Base-by-base conservation (phyloP, 140 eudicot genomes). In the Anethum foeniculum region DNA sequence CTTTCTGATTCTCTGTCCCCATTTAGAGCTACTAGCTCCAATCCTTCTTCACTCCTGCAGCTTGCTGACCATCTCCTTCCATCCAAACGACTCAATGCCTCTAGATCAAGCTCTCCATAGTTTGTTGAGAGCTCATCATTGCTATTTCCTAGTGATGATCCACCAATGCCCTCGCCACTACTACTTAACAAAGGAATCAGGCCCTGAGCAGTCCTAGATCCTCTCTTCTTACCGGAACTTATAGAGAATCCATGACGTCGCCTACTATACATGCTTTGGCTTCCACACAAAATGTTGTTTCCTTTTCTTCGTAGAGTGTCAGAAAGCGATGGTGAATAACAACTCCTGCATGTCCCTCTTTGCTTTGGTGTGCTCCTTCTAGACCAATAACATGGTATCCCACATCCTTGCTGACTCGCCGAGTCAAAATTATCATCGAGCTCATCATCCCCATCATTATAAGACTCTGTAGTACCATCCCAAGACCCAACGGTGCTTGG, bases 361-460 rank as follows among this genome's bases (percentile, higher is more conserved):
- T 83, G 88, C 88, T 87, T 95, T 25, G 95, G 93, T 0, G 96
- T 91, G 23, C 91, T 86, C 86, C 94, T 89, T 67, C 82, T 95
- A 1, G 99, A 91, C 99, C 99, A 93, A 79, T 92, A 94, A 83
- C 99, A 95, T 51, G 99, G 93, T 76, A 95, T 92, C 60, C 99
- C 99, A 85, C 99, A 95, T 65, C 99, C 99, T 62, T 86, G 91
- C 10, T 90, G 88, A 8, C 97, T 93, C 8, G 93, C 89, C 41
- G 89, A 90, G 85, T 87, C 96, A 71, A 90, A 87, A 48, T 80
- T 90, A 83, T 89, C 97, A n/a, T 92, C 99, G 54, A 79, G 84
- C 76, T 88, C 94, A 83, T 86, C 87, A 83, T 91, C 97, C 34
- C 91, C 91, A 79, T 87, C 93, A 83, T 85, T 90, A 30, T 84